phyloP scores from a whole-genome alignment of 176 grass and related monocot genomes.

The Aegilops bicornis region DNA sequence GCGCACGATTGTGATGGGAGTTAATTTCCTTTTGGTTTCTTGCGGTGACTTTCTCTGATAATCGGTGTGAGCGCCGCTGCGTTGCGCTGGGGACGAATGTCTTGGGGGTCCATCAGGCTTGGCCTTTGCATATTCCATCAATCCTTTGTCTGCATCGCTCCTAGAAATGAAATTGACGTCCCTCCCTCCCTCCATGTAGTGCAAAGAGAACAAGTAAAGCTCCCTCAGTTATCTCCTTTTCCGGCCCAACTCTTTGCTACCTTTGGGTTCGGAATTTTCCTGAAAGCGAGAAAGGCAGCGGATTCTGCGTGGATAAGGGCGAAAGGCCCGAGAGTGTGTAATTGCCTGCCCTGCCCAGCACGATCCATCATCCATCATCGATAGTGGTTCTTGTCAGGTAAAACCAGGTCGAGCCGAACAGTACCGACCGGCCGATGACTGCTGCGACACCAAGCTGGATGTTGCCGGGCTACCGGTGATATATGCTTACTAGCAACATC shows the following conservation, averaged over 20 bases:
- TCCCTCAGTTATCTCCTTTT: background rate
- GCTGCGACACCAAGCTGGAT: too few species aligned
- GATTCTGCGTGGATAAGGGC: background rate
- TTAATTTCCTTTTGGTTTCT: background rate
- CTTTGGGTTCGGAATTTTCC: background rate
- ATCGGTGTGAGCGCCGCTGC: background rate
- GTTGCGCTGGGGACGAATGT: background rate
- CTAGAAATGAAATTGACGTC: background rate
- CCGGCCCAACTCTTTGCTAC: background rate
- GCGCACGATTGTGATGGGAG: background rate
- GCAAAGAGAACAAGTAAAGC: background rate
- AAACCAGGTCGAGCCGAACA: too few species aligned
- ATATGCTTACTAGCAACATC: too few species aligned
- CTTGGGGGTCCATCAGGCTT: background rate
- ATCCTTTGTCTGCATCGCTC: background rate
- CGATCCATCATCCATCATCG: background rate
- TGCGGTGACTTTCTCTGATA: background rate
- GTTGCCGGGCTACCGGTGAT: background rate
- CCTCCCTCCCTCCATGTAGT: background rate
- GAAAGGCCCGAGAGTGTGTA: background rate
- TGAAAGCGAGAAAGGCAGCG: background rate
- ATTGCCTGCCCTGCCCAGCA: background rate
- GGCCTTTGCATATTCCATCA: background rate
- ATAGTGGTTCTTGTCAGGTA: too few species aligned
- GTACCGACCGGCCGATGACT: too few species aligned